phyloP scores from a whole-genome alignment of 2,329 filamentous ascomycete genomes.

The Orbilia oligospora region DNA sequence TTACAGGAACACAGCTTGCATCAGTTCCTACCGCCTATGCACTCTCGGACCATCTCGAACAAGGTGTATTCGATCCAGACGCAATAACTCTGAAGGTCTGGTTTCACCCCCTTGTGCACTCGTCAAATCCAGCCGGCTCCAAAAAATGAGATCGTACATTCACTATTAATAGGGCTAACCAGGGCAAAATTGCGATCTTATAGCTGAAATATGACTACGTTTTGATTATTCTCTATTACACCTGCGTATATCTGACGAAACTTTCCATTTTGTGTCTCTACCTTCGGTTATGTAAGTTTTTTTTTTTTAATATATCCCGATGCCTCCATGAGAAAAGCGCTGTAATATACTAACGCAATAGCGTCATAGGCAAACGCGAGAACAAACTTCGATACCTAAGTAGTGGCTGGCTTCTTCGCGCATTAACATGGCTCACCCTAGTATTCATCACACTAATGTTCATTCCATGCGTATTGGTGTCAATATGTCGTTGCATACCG shows the following conservation, averaged over 20 bases:
- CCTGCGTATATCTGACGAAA: slow-evolving; percentile 53
- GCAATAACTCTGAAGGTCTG: slow-evolving; percentile 20
- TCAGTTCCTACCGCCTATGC: neutral
- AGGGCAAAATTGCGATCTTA: neutral
- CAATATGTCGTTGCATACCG: slow-evolving; percentile 36
- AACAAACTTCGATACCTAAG: slow-evolving; percentile 49
- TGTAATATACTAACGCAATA: neutral
- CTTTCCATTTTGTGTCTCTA: slow-evolving; percentile 43
- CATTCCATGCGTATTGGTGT: slow-evolving; percentile 36
- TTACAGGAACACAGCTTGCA: slow-evolving; percentile 34
- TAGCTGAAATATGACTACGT: slow-evolving; percentile 41
- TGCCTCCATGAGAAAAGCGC: neutral
- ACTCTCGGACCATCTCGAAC: neutral
- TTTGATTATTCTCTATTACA: slow-evolving; percentile 45
- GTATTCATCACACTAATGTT: slow-evolving; percentile 43
- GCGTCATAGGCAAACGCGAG: slow-evolving; percentile 32
- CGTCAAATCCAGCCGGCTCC: too few species aligned
- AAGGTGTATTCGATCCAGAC: neutral
- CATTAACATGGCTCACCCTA: slow-evolving; percentile 41
- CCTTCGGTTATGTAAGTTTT: slow-evolving; percentile 44
- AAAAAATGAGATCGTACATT: too few species aligned
- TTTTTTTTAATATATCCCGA: neutral
- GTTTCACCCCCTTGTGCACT: neutral
- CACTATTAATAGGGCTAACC: neutral
- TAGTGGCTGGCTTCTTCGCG: slow-evolving; percentile 41